Base-by-base conservation (phyloP, 768 basidiomycete species). In the Amanita pseudoporphyria region DNA sequence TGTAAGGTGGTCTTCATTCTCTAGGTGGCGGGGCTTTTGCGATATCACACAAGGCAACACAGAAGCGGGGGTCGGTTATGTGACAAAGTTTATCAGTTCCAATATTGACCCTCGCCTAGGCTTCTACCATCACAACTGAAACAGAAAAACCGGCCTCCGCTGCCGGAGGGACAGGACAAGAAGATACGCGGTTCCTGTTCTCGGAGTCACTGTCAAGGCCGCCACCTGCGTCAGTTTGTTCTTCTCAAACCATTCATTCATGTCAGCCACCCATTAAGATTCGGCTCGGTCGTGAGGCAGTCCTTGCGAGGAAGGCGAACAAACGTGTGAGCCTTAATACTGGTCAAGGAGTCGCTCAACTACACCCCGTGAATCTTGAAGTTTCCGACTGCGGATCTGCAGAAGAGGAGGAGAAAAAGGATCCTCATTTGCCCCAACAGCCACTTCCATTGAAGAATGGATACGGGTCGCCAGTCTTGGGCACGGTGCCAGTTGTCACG, bases 391-490 rank as follows among this genome's bases (percentile, higher is more conserved):
- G 38, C 16, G 14, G n/a, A 21, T 21, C 30, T 19, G 36, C 40
- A 5, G 35, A 35, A 24, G 49, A 13, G 30, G 35, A 50, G n/a
- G 49, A 50, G 24, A 43, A 42, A 13, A 18, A n/a, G 40, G 16
- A 43, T 5, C 26, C 28, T 18, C 28, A 21, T 5, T 12, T 37
- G 37, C 28, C 28, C 26, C 21, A 21, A 37, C 39, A 36, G 9
- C 22, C 26, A 19, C 18, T 21, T 37, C 45, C 45, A 19, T 32
- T 49, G 39, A 49, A 40, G 19, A 49, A 49, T 39, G 47, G 36
- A n/a, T 47, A 38, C 28, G 30, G 40, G 13, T 31, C 32, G 12
- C 45, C 36, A 12, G 45, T 46, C 31, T 47, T 47, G 37, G 46
- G 46, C 13, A 16, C 36, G 10, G 30, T 30, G 12, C 13, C 47